Percentiles rank a stretch among this genome's conserved stretches.
phyloP scores from a whole-genome alignment of 768 basidiomycete genomes.

The Exsudoporus frostii region DNA sequence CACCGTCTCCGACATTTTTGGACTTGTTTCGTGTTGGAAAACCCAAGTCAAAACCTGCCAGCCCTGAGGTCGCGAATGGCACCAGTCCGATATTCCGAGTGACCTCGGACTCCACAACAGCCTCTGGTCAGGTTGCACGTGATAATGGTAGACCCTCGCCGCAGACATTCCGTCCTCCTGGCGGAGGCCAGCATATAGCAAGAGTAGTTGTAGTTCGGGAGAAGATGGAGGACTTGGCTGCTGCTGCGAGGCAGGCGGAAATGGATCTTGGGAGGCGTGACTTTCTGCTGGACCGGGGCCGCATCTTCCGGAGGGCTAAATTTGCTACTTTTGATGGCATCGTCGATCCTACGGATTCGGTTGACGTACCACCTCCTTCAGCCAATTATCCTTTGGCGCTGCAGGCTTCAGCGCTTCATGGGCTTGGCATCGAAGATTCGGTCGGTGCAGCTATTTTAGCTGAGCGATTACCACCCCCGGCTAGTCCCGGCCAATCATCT shows the following conservation, averaged over 20 bases:
- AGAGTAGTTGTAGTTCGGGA: constrained; percentile 84
- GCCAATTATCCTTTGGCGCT: constrained; percentile 69
- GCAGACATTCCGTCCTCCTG: constrained; percentile 34
- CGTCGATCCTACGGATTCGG: constrained; percentile 81
- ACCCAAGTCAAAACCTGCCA: constrained; percentile 61
- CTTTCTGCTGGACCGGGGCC: constrained; percentile 44
- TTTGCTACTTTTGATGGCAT: constrained; percentile 48
- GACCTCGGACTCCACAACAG: constrained; percentile 60
- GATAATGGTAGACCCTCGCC: constrained; percentile 36
- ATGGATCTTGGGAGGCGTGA: constrained; percentile 62
- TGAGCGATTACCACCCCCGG: constrained; percentile 64
- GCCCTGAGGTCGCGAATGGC: constrained; percentile 41
- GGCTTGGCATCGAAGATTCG: constrained; percentile 70
- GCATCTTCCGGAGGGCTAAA: constrained; percentile 37
- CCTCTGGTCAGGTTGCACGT: constrained; percentile 39
- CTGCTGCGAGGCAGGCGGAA: constrained; percentile 74
- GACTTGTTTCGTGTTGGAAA: constrained; percentile 71
- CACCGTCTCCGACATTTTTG: constrained; percentile 50
- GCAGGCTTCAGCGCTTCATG: constrained; percentile 71
- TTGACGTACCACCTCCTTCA: constrained; percentile 72
- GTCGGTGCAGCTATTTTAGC: constrained; percentile 74
- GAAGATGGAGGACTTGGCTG: constrained; percentile 65
- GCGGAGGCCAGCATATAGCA: constrained; percentile 43
- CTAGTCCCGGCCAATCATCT: constrained; percentile 57
- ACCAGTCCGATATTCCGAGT: constrained; percentile 54